Percentiles rank a stretch among this genome's conserved stretches.
Evolutionary conservation across 306 rosid species (phyloP).

Genomic region (Lathyrus oleraceus): DNA sequence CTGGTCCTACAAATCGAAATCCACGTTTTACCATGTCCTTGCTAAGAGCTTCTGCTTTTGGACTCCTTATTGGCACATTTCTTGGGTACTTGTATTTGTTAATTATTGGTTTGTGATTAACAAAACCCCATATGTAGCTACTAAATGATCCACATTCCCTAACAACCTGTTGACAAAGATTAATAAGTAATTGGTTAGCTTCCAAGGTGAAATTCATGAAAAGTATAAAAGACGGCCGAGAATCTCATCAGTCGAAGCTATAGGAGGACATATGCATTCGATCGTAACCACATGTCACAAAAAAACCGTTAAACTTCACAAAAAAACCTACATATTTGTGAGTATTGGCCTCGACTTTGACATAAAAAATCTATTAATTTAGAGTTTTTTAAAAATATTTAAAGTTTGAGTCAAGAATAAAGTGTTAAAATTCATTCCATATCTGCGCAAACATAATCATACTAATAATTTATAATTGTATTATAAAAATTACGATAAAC

Average conservation of each 20-base stretch:
- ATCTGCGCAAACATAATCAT: too few relatives aligned
- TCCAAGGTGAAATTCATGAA: background rate
- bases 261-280: background rate
- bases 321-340: fast-evolving
- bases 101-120: conserved; percentile 78
- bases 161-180: conserved; percentile 52
- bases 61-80: conserved; percentile 80
- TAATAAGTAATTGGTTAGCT: background rate
- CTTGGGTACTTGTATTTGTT: conserved; percentile 79
- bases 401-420: too few relatives aligned
- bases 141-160: conserved; percentile 87
- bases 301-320: background rate
- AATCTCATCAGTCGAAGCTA: background rate
- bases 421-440: too few relatives aligned
- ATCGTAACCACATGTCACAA: background rate
- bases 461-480: too few relatives aligned
- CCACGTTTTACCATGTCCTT: conserved; percentile 82
- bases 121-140: conserved; percentile 86
- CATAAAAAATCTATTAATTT: background rate
- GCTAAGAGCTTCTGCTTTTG: conserved; percentile 92
- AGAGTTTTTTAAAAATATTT: too few relatives aligned
- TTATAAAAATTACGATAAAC: too few relatives aligned
- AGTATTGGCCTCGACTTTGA: background rate
- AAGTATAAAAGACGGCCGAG: background rate
- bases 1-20: conserved; percentile 85